These are phyloP conservation scores for Amaranthus hypochondriacus DNA, from an alignment of 148 eudicot species.

Conservation along the genomic window DNA sequence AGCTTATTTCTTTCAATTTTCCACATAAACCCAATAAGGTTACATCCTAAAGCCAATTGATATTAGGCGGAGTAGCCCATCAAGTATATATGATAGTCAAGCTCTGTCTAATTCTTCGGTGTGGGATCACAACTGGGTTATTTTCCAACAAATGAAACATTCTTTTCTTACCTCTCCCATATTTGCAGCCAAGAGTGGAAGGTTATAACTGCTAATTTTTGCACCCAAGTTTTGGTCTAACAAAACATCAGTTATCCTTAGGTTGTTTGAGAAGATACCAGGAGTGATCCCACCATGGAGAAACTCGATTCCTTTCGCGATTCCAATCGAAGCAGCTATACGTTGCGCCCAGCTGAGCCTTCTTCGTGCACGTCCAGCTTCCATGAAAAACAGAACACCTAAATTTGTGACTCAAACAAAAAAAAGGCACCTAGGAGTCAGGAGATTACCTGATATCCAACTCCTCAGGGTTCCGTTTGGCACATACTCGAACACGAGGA, in stretches of 20 bases:
- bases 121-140: no score
- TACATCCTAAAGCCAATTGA: no score
- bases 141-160: no score
- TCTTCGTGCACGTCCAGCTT: constrained; percentile 42
- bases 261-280: constrained; percentile 60
- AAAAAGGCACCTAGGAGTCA: not conserved
- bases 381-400: not conserved
- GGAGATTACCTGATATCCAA: constrained; percentile 71
- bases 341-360: constrained; percentile 79
- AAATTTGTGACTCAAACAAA: not conserved
- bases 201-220: constrained; percentile 74
- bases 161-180: constrained; percentile 40
- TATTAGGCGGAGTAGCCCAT: no score
- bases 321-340: constrained; percentile 69
- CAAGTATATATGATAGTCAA: no score
- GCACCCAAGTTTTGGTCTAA: constrained; percentile 74
- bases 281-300: constrained; percentile 83
- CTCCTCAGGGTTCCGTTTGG: constrained; percentile 77
- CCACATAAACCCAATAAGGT: no score
- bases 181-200: constrained; percentile 54
- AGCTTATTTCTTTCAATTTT: no score
- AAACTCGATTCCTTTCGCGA: constrained; percentile 86
- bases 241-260: constrained; percentile 72
- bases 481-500: constrained; percentile 75
- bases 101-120: no score